These are phyloP conservation scores for Suillus occidentalis DNA, from an alignment of 768 basidiomycete species.

Conservation along the genomic window DNA sequence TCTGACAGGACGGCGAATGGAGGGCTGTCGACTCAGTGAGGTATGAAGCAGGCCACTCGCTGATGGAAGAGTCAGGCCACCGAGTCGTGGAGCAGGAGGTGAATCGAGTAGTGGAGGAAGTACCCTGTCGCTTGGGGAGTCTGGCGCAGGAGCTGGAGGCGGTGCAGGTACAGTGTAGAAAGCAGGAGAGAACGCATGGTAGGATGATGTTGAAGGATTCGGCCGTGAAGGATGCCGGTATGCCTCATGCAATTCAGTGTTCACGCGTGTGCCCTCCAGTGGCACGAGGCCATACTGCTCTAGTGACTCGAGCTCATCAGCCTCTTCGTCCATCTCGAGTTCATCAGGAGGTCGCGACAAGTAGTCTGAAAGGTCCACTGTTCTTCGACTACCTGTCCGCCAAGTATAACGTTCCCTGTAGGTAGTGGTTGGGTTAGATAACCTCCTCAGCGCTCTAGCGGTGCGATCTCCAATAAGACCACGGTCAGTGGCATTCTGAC, in stretches of 20 bases:
- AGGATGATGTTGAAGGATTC: constrained; percentile 21
- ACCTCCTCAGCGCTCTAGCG: constrained; percentile 56
- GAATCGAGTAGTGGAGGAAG: constrained; percentile 31
- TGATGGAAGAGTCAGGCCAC: constrained; percentile 22
- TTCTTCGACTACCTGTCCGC: constrained; percentile 31
- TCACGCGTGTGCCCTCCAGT: constrained; percentile 55
- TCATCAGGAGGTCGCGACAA: constrained; percentile 53
- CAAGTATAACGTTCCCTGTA: constrained; percentile 48
- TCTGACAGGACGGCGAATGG: constrained; percentile 57
- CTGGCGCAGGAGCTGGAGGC: constrained; percentile 26
- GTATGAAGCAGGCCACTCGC: constrained; percentile 26
- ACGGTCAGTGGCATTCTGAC: constrained; percentile 52
- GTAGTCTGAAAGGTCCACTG: constrained; percentile 50
- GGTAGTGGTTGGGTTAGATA: constrained; percentile 53
- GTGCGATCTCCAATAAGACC: constrained; percentile 67
- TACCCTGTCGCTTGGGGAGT: constrained; percentile 22
- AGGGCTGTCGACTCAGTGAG: constrained; percentile 53
- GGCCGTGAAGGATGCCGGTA: constrained; percentile 41
- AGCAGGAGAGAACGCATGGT: constrained; percentile 21
- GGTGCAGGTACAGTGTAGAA: constrained; percentile 28
- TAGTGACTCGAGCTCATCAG: constrained; percentile 55
- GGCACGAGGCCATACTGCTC: constrained; percentile 23
- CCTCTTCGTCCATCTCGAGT: constrained; percentile 63
- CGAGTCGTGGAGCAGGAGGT: constrained; percentile 21
- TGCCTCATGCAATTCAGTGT: constrained; percentile 66